Evolutionary conservation across 768 basidiomycete species (phyloP).

Genomic region (Tylopilus subfusipes): DNA sequence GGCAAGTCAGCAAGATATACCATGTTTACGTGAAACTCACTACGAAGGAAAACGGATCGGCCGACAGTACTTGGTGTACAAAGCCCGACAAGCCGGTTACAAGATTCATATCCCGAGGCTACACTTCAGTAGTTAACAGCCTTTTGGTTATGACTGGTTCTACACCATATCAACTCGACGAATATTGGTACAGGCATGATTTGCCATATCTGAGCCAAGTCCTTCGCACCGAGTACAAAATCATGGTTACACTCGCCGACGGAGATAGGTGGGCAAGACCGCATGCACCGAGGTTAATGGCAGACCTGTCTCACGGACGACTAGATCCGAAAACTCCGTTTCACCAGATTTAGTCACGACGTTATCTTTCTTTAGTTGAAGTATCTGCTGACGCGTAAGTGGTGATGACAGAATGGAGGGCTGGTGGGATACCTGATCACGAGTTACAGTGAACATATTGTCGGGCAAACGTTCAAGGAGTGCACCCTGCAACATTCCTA

Average conservation of each 20-base stretch:
- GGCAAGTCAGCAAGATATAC: not conserved
- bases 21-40: slow-evolving; percentile 4
- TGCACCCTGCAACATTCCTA: slow-evolving; percentile 63
- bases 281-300: slow-evolving; percentile 49
- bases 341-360: slow-evolving; percentile 36
- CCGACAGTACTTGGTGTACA: not conserved
- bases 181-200: not conserved
- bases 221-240: not conserved
- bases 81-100: not conserved
- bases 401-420: not conserved
- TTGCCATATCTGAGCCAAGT: not conserved
- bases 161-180: not conserved
- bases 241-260: not conserved
- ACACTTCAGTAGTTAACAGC: not conserved
- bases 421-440: slow-evolving; percentile 50
- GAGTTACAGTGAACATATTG: slow-evolving; percentile 66
- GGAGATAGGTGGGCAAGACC: slow-evolving; percentile 52
- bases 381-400: slow-evolving; percentile 40
- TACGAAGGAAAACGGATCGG: not conserved
- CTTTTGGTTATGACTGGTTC: not conserved
- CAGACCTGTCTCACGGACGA: slow-evolving; percentile 35
- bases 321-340: slow-evolving; percentile 33
- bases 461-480: slow-evolving; percentile 61
- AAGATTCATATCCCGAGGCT: not conserved
- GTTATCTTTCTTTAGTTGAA: slow-evolving; percentile 62